Percentiles rank a stretch among this genome's conserved stretches.
Conservation (phyloP, 768 basidiomycete genomes). For the Pulveroboletus sp. region DNA sequence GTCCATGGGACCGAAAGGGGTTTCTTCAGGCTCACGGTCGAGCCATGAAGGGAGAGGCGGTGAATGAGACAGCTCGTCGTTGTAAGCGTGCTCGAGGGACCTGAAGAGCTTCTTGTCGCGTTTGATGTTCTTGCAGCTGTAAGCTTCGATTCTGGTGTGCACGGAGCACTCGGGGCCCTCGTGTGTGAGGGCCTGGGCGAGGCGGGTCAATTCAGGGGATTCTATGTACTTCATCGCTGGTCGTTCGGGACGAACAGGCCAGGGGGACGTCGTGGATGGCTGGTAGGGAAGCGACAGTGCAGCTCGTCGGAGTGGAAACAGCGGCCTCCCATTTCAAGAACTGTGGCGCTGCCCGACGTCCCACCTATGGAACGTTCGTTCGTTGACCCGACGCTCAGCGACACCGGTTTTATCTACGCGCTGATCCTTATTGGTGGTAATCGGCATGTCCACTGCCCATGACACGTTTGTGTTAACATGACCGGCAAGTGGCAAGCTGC, state of each 20-base stretch:
- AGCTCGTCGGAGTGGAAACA: constrained; percentile 10
- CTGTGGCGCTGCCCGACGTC: constrained; percentile 13
- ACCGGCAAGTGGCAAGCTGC: neutral
- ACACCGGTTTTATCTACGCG: neutral
- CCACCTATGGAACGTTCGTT: constrained; percentile 8
- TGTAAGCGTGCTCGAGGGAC: constrained; percentile 82
- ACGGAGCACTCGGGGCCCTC: constrained; percentile 86
- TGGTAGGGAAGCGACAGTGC: neutral
- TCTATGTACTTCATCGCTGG: constrained; percentile 83
- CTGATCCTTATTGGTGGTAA: neutral
- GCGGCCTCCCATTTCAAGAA: constrained; percentile 10
- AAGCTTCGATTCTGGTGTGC: constrained; percentile 91
- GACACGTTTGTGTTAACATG: neutral
- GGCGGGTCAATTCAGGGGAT: constrained; percentile 67
- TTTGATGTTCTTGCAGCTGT: constrained; percentile 96
- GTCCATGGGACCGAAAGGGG: constrained; percentile 89
- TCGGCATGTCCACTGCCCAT: neutral
- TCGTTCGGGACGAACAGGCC: neutral
- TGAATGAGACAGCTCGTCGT: constrained; percentile 70
- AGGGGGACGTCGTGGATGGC: neutral
- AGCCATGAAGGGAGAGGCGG: constrained; percentile 83
- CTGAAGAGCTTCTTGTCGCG: constrained; percentile 97
- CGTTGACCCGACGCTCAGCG: neutral
- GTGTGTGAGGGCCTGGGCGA: constrained; percentile 76
- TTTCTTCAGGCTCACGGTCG: constrained; percentile 64